Conservation (phyloP, 352 stramenopile species). For the Phytophthora hibernalis region DNA sequence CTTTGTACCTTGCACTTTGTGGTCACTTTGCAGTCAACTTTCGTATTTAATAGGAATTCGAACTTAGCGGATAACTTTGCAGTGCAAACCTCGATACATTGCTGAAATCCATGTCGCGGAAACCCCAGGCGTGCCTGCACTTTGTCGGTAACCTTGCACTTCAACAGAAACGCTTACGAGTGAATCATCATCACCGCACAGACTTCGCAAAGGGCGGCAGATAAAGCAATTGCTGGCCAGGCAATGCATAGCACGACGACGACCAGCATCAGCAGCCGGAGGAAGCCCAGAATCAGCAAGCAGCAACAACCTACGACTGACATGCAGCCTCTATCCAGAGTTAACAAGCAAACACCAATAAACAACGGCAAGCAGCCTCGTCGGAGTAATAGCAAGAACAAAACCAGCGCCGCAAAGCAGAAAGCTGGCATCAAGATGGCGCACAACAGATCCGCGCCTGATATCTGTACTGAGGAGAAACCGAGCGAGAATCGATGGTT, state of each 20-base stretch:
- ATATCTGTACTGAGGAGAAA: not conserved
- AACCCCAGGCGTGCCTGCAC: not conserved
- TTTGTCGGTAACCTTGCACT: not conserved
- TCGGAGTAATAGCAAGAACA: not conserved
- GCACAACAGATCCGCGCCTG: not conserved
- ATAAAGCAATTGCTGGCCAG: not conserved
- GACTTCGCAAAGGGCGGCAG: not conserved
- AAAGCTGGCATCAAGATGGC: not conserved
- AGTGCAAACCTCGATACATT: not conserved
- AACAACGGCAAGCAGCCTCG: not conserved
- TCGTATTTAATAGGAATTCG: not conserved
- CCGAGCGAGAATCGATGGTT: not conserved
- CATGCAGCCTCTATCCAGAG: not conserved
- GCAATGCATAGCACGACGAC: not conserved
- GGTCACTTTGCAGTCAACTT: not conserved
- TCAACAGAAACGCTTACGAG: not conserved
- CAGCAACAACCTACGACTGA: not conserved
- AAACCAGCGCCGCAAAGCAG: not conserved
- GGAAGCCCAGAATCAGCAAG: not conserved
- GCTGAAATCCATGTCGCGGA: not conserved
- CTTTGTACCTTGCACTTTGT: slow-evolving; percentile 3
- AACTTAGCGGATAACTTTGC: slow-evolving; percentile 5
- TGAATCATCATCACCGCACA: not conserved
- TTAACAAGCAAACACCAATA: not conserved
- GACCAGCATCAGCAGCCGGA: not conserved